These are phyloP conservation scores for Byssoonygena ceratinophila DNA, from an alignment of 2,329 filamentous ascomycete species.

Conservation along the genomic window DNA sequence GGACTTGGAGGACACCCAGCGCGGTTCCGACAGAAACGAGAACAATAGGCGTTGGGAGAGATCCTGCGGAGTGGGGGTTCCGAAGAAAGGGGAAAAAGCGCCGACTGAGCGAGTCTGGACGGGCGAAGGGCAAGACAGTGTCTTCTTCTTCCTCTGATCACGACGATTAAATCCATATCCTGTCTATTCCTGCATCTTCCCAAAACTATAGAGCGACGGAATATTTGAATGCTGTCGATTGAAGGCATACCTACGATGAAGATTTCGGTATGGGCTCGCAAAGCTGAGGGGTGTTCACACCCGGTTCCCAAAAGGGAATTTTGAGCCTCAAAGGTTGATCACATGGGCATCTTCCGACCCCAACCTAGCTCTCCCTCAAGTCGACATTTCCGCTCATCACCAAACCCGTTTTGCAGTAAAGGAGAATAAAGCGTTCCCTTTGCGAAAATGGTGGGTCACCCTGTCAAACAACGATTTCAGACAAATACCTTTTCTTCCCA, in stretches of 20 bases:
- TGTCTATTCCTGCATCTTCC: not conserved
- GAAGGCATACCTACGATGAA: no score
- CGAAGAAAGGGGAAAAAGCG: conserved; percentile 5
- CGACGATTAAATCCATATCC: not conserved
- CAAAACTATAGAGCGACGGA: no score
- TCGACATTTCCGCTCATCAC: not conserved
- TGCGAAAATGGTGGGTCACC: not conserved
- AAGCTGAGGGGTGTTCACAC: no score
- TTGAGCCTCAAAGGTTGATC: conserved; percentile 8
- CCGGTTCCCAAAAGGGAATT: conserved; percentile 6
- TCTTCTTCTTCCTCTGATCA: no score
- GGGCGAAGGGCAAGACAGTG: not conserved
- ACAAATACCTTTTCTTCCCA: not conserved
- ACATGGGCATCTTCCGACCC: no score
- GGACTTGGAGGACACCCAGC: not conserved
- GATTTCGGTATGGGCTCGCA: no score
- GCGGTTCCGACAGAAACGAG: not conserved
- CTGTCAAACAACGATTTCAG: not conserved
- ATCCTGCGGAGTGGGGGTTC: not conserved
- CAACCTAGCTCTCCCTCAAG: not conserved
- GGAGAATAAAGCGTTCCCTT: not conserved
- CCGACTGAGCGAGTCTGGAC: conserved; percentile 8
- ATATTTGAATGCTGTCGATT: no score
- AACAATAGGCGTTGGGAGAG: conserved; percentile 2
- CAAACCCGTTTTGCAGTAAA: not conserved